Evolutionary conservation across 1,139 yeast species (phyloP).

Genomic region (Yamadazyma atmosphaerica): DNA sequence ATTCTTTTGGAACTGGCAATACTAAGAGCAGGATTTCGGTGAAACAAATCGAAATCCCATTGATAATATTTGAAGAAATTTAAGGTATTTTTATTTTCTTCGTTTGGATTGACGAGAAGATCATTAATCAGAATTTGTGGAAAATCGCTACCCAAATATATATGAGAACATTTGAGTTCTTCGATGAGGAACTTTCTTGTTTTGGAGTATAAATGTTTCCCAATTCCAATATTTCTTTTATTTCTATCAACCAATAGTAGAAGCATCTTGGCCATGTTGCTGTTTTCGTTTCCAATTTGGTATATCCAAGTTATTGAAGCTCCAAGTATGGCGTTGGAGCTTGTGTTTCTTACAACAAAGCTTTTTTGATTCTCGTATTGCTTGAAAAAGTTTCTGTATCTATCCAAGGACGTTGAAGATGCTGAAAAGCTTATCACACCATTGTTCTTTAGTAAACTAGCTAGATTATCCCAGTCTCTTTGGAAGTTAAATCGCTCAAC

Average conservation of each 20-base stretch:
- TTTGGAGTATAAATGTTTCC: conserved; percentile 1
- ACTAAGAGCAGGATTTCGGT: background rate
- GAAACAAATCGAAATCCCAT: conserved; percentile 1
- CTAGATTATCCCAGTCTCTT: background rate
- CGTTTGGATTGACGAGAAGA: background rate
- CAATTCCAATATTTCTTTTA: conserved; percentile 1
- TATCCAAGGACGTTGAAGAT: background rate
- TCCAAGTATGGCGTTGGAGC: background rate
- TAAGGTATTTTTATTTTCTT: background rate
- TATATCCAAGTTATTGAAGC: background rate
- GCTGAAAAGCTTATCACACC: background rate
- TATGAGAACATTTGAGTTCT: background rate
- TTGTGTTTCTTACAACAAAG: background rate
- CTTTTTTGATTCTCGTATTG: background rate
- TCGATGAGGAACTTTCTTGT: background rate
- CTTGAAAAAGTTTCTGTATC: background rate
- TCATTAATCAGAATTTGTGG: conserved; percentile 1
- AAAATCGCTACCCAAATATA: background rate
- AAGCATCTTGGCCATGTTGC: background rate
- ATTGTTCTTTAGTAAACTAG: background rate
- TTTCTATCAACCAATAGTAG: background rate
- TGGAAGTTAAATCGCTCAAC: background rate
- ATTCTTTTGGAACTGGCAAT: background rate
- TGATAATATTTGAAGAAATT: conserved; percentile 1
- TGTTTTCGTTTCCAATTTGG: background rate